Evolutionary conservation across 495 filamentous ascomycete species (phyloP).

Genomic region (Penicillium coprophilum): DNA sequence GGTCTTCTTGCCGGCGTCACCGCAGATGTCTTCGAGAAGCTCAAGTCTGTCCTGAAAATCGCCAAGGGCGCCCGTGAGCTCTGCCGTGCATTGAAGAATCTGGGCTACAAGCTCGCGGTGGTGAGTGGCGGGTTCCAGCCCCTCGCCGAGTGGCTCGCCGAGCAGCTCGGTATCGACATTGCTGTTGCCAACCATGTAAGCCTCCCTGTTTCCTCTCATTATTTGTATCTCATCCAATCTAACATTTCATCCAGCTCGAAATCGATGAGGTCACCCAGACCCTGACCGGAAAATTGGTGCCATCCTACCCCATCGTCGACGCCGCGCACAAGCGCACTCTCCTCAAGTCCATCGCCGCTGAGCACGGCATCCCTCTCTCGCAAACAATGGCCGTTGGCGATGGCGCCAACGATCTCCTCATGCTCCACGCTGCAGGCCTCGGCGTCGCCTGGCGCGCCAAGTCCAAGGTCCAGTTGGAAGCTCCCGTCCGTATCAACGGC

Average conservation of each 20-base stretch:
- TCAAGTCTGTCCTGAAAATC: slow-evolving; percentile 69
- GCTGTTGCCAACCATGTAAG: slow-evolving; percentile 78
- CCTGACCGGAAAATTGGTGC: slow-evolving; percentile 77
- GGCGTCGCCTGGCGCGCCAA: slow-evolving; percentile 96
- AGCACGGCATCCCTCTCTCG: slow-evolving; percentile 67
- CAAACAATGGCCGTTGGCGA: slow-evolving; percentile 88
- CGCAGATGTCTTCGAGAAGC: slow-evolving; percentile 74
- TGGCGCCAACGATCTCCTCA: slow-evolving; percentile 90
- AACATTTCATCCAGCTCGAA: slow-evolving; percentile 53
- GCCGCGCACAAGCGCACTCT: slow-evolving; percentile 75
- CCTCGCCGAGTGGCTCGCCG: slow-evolving; percentile 80
- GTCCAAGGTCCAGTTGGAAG: slow-evolving; percentile 82
- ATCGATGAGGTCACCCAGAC: slow-evolving; percentile 59
- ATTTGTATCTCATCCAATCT: not conserved
- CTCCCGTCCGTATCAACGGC: slow-evolving; percentile 78
- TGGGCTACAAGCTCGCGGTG: slow-evolving; percentile 84
- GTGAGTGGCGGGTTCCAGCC: slow-evolving; percentile 90
- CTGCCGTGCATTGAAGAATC: slow-evolving; percentile 63
- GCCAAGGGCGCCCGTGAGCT: slow-evolving; percentile 78
- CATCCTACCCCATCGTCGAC: slow-evolving; percentile 73
- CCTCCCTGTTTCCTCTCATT: slow-evolving; percentile 1
- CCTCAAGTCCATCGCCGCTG: slow-evolving; percentile 70
- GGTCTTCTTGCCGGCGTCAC: slow-evolving; percentile 77
- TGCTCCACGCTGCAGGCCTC: slow-evolving; percentile 85
- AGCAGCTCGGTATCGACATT: slow-evolving; percentile 77